Conservation (phyloP, 2,329 filamentous ascomycete species). For the Penicillium sp. region DNA sequence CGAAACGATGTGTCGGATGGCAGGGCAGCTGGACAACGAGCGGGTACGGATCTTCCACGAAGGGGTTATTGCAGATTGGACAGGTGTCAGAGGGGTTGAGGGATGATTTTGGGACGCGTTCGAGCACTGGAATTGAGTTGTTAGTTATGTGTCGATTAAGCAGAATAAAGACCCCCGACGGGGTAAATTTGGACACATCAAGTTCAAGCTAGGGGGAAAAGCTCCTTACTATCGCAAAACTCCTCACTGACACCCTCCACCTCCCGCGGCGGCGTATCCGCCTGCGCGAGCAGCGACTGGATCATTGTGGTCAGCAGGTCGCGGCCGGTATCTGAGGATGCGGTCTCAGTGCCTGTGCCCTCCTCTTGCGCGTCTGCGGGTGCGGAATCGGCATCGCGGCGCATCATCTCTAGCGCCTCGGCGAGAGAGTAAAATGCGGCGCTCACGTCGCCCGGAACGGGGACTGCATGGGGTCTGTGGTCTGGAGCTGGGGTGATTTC, state of each 20-base stretch:
- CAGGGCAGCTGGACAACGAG: constrained; percentile 61
- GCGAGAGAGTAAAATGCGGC: constrained; percentile 59
- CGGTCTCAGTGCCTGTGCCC: constrained; percentile 18
- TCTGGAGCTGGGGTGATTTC: constrained; percentile 54
- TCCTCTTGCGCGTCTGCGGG: constrained; percentile 28
- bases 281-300: constrained; percentile 51
- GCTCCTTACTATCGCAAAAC: constrained; percentile 51
- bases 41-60: constrained; percentile 61
- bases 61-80: constrained; percentile 59
- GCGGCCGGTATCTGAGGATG: constrained; percentile 34
- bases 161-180: too few relatives aligned
- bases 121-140: constrained; percentile 44
- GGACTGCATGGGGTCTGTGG: constrained; percentile 55
- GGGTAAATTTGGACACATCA: not conserved
- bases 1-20: constrained; percentile 59
- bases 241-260: constrained; percentile 60
- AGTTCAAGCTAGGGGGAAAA: not conserved
- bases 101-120: constrained; percentile 55
- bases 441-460: constrained; percentile 58
- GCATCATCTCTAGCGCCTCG: constrained; percentile 59
- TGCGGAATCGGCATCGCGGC: constrained; percentile 44
- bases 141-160: not conserved
- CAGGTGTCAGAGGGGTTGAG: constrained; percentile 53
- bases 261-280: constrained; percentile 57
- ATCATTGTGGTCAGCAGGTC: constrained; percentile 55